These are phyloP conservation scores for Trametes meyenii DNA, from an alignment of 768 basidiomycete genomes.

Conservation along the genomic window DNA sequence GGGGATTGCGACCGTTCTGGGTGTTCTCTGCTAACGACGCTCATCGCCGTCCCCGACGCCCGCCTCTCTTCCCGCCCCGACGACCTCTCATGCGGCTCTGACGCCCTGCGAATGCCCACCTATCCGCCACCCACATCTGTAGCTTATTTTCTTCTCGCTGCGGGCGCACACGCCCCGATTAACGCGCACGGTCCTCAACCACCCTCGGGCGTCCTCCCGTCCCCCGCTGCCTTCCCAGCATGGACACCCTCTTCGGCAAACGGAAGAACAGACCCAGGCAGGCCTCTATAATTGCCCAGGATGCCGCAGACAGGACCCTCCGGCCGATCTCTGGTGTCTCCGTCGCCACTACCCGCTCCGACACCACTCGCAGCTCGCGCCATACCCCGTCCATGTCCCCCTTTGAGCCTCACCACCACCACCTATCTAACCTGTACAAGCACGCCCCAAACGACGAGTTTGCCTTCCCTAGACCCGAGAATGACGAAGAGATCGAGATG, in stretches of 20 bases:
- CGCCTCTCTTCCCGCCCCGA: neutral
- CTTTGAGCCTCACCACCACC: constrained; percentile 56
- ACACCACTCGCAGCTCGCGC: constrained; percentile 60
- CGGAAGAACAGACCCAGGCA: constrained; percentile 40
- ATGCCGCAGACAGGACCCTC: constrained; percentile 35
- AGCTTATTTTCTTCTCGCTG: neutral
- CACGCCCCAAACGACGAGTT: constrained; percentile 57
- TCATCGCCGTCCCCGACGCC: neutral
- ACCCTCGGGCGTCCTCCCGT: constrained; percentile 1
- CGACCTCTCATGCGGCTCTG: constrained; percentile 14
- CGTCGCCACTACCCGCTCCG: constrained; percentile 52
- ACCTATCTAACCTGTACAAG: constrained; percentile 48
- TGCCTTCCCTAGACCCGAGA: constrained; percentile 73
- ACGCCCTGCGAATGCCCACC: constrained; percentile 2
- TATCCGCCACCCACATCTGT: neutral
- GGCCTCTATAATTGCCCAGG: constrained; percentile 36
- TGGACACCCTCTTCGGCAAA: constrained; percentile 42
- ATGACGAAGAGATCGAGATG: constrained; percentile 74
- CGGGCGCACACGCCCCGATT: neutral
- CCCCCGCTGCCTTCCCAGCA: constrained; percentile 17
- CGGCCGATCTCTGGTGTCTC: constrained; percentile 41
- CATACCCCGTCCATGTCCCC: constrained; percentile 60
- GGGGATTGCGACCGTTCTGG: constrained; percentile 4
- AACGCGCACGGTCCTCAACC: constrained; percentile 6
- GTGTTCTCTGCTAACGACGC: neutral